Conservation (phyloP, 768 basidiomycete species). For the Suillus decipiens region DNA sequence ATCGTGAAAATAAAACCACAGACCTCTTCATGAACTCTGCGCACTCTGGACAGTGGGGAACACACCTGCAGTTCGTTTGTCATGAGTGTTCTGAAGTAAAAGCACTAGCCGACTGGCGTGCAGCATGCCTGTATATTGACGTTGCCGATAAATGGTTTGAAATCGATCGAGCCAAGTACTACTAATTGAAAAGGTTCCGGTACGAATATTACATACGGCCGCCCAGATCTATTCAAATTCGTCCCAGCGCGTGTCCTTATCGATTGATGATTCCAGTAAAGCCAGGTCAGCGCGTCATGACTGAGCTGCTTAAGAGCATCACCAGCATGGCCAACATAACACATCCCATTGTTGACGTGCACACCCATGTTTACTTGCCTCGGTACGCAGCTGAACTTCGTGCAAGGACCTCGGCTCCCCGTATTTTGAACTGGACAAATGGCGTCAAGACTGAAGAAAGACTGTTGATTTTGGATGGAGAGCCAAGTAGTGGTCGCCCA, state of each 20-base stretch:
- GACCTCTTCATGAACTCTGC: conserved; percentile 32
- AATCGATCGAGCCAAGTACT: neutral
- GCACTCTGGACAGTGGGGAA: conserved; percentile 23
- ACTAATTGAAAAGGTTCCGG: neutral
- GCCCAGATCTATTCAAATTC: neutral
- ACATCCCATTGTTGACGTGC: conserved; percentile 70
- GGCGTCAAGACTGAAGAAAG: conserved; percentile 57
- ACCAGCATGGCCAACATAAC: conserved; percentile 21
- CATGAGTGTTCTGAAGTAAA: conserved; percentile 4
- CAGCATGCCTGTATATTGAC: conserved; percentile 1
- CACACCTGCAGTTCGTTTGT: conserved; percentile 3
- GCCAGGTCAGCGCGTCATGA: conserved; percentile 21
- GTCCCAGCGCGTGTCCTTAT: conserved; percentile 6
- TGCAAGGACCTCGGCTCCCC: conserved; percentile 61
- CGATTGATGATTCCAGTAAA: conserved; percentile 33
- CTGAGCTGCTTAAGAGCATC: conserved; percentile 23
- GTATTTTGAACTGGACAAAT: conserved; percentile 55
- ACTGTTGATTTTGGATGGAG: conserved; percentile 75
- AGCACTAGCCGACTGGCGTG: neutral
- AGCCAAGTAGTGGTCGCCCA: conserved; percentile 78
- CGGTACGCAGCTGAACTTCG: conserved; percentile 74
- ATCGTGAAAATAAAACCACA: neutral
- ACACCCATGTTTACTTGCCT: conserved; percentile 85
- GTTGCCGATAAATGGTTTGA: neutral
- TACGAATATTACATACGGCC: neutral